Base-by-base conservation (phyloP, 2,329 filamentous ascomycete genomes). In the Biscogniauxia marginata region DNA sequence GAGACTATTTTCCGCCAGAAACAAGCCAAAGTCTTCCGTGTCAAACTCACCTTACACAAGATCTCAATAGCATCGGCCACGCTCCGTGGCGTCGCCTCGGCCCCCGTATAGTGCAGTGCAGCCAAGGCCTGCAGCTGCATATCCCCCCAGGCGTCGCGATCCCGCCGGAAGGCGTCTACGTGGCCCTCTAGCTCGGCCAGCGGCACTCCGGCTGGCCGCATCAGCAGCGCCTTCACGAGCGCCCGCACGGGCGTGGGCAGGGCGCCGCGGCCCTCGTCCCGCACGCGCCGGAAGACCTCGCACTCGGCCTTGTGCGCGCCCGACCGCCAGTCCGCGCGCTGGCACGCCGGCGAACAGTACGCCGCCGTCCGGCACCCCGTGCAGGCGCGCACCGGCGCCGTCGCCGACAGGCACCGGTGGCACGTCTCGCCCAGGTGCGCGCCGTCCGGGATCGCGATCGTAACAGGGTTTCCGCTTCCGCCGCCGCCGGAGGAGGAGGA, bases 181-280 rank as follows among this genome's bases (percentile, higher is more conserved):
- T 86, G 79, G 7, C 78, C 75, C 63, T 83, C 77, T 54, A 86
- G 66, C 22, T 63, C 65, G 20, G 59, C 70, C 44, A 79, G 63
- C 1, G 70, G 75, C 11, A 62, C 65, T 16, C 53, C 61, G 55
- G 71, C 60, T 16, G 65, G 71, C 7, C 68, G 64, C 7, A 74
- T 71, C 44, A 83, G 58, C 49, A 86, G 69, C 3, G 80, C 70
- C 68, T 82, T 80, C 46, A 85, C 67, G 13, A 84, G 70, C 2
- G 80, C 81, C 24, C 84, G 74, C 21, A 84, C 79, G 0, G 81
- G 77, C 1, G 84, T 85, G 1, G 84, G 84, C 54, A 85, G 62
- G 63, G 61, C 66, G 44, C 67, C 69, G 57, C 65, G 66, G 16
- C 64, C 70, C 46, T 68, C 66, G 47, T 66, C 67, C 19, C 78